A percentile compares a stretch with the other conserved stretches of the same genome.
phyloP scores from a whole-genome alignment of 768 basidiomycete genomes.

The Mycena belliarum region DNA sequence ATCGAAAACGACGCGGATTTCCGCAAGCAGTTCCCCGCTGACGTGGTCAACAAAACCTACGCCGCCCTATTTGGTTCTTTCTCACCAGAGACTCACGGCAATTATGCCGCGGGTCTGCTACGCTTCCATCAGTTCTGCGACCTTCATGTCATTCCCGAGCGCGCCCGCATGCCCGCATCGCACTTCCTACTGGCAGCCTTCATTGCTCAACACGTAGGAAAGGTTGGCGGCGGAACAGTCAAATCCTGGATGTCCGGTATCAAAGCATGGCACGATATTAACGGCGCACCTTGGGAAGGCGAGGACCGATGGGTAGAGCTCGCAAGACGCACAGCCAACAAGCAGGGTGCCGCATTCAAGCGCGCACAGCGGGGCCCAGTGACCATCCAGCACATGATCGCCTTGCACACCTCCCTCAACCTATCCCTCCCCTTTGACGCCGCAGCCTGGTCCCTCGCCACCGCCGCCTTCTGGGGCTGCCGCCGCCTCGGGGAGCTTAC shows the following conservation, averaged over 20 bases:
- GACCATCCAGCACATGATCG: constrained; percentile 33
- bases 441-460: constrained; percentile 37
- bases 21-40: constrained; percentile 9
- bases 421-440: constrained; percentile 30
- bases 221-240: constrained; percentile 26
- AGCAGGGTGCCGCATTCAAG: constrained; percentile 23
- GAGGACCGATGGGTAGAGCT: constrained; percentile 27
- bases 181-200: constrained; percentile 33
- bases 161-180: constrained; percentile 33
- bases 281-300: constrained; percentile 38
- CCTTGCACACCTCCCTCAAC: constrained; percentile 25
- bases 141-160: constrained; percentile 27
- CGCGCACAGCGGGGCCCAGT: constrained; percentile 30
- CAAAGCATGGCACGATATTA: constrained; percentile 36
- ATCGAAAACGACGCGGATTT: background rate
- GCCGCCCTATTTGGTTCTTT: constrained; percentile 17
- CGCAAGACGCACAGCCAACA: constrained; percentile 13
- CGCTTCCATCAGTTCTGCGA: constrained; percentile 42
- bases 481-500: constrained; percentile 7
- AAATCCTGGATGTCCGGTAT: constrained; percentile 36
- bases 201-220: constrained; percentile 16
- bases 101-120: constrained; percentile 36
- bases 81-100: constrained; percentile 23
- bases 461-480: constrained; percentile 37
- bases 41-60: background rate